Base-by-base conservation (phyloP, 2,329 filamentous ascomycete genomes). In the Penicillium sumatraense region DNA sequence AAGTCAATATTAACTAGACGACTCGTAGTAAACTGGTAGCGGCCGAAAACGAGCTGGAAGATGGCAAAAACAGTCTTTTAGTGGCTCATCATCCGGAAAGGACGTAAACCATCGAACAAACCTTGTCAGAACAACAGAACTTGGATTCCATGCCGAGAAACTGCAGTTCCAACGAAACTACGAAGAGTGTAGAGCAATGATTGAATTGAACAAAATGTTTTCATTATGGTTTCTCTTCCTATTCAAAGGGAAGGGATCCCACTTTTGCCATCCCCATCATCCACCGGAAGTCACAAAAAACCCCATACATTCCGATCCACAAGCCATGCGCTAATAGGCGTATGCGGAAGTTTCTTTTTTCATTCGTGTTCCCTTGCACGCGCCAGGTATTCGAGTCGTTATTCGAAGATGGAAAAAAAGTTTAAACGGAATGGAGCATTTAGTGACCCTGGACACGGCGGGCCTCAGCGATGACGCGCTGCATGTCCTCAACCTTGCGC, bases 401-500 rank as follows among this genome's bases (percentile, higher is more conserved):
- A 65, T 60, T 60, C 59, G 55, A 67, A 65, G 57, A 55, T 61
- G 53, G 60, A 62, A 64, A 63, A 66, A 63, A 58, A 53, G 10
- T 40, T 41, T 54, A 62, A 57, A 51, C 47, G 57, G 55, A 56
- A 57, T 54, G 59, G 56, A 51, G 52, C 53, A 49, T 79, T 84
- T 88, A 89, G 38, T 42, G 38, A 80, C 81, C 87, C 63, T 62
- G 61, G 62, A 86, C 82, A 77, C 88, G 85, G 82, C 93, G 93
- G 78, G 93, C 89, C 85, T 98, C 95, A 75, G 93, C 91, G 78
- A 99, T 99, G 81, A 99, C 90, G 75, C 91, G 88, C 83, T 92
- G 91, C 83, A 99, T 91, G 85, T 98, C 93, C 79, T 99, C 95
- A 71, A 99, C 95, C 93, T 99, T 99, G 80, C 86, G 89, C 93